Conservation (phyloP, 768 basidiomycete species). For the Agaricus bisporus region DNA sequence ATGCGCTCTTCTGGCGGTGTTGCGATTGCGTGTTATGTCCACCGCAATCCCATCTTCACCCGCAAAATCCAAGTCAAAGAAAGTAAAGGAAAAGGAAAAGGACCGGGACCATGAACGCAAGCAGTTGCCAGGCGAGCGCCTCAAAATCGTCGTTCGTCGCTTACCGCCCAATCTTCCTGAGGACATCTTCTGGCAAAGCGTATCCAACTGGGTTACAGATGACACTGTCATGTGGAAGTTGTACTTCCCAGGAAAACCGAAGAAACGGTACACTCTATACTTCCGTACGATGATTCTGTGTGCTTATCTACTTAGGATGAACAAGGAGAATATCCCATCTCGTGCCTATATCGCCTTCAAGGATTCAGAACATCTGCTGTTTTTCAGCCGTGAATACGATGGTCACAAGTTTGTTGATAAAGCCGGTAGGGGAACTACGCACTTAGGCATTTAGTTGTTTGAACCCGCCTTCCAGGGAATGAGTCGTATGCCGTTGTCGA, state of each 20-base stretch:
- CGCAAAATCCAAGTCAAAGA: conserved; percentile 26
- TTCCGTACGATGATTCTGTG: not conserved
- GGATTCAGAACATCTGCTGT: conserved; percentile 60
- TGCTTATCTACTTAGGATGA: conserved; percentile 41
- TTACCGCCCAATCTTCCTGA: conserved; percentile 92
- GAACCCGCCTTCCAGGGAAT: conserved; percentile 50
- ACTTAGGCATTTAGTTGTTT: not conserved
- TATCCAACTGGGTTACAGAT: conserved; percentile 75
- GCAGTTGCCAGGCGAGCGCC: conserved; percentile 42
- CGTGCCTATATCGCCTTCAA: conserved; percentile 92
- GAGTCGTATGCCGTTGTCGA: conserved; percentile 89
- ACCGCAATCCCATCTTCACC: conserved; percentile 15
- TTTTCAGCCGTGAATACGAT: conserved; percentile 81
- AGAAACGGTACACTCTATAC: conserved; percentile 48
- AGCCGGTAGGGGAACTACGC: conserved; percentile 50
- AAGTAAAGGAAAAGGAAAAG: conserved; percentile 30
- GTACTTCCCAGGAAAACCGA: conserved; percentile 62
- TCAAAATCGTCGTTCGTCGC: conserved; percentile 85
- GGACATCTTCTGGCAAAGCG: conserved; percentile 90
- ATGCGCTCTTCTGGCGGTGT: too few species aligned
- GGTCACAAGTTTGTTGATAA: conserved; percentile 92
- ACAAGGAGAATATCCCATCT: conserved; percentile 81
- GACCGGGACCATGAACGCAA: conserved; percentile 25
- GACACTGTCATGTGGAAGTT: conserved; percentile 64
- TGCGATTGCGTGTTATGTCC: not conserved